phyloP scores from a whole-genome alignment of 768 basidiomycete genomes.

The Auricularia heimuer region DNA sequence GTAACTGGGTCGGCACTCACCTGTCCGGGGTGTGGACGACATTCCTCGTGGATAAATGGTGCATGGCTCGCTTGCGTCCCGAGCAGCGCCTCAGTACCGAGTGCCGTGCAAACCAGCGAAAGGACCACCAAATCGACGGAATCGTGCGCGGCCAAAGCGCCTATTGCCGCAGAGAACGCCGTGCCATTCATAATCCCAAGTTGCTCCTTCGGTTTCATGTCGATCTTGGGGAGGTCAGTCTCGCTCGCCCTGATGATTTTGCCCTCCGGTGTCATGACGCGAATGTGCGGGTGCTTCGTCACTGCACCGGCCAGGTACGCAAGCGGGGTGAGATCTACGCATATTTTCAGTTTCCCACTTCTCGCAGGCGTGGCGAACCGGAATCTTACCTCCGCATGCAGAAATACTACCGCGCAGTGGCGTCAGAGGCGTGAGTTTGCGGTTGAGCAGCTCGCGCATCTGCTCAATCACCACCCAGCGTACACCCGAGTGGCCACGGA shows the following conservation, averaged over 20 bases:
- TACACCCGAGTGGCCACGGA: conserved; percentile 82
- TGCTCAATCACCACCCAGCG: conserved; percentile 71
- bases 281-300: conserved; percentile 70
- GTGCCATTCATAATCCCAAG: conserved; percentile 24
- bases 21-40: conserved; percentile 77
- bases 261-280: conserved; percentile 41
- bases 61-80: conserved; percentile 65
- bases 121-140: conserved; percentile 17
- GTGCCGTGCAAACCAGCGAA: conserved; percentile 64
- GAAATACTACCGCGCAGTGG: conserved; percentile 82
- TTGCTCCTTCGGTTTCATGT: conserved; percentile 22
- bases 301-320: conserved; percentile 77
- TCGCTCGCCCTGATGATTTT: conserved; percentile 20
- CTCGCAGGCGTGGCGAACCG: conserved; percentile 44
- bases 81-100: conserved; percentile 74
- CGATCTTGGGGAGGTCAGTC: conserved; percentile 9
- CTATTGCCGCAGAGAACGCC: conserved; percentile 19
- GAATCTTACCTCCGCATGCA: conserved; percentile 59
- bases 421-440: conserved; percentile 59
- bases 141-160: conserved; percentile 21
- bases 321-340: conserved; percentile 60
- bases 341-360: conserved; percentile 61
- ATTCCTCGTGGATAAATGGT: conserved; percentile 62
- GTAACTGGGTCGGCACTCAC: conserved; percentile 20
- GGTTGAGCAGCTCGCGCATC: conserved; percentile 61